Base-by-base conservation (phyloP, 257 asterid genomes). In the Solanum sitiens region DNA sequence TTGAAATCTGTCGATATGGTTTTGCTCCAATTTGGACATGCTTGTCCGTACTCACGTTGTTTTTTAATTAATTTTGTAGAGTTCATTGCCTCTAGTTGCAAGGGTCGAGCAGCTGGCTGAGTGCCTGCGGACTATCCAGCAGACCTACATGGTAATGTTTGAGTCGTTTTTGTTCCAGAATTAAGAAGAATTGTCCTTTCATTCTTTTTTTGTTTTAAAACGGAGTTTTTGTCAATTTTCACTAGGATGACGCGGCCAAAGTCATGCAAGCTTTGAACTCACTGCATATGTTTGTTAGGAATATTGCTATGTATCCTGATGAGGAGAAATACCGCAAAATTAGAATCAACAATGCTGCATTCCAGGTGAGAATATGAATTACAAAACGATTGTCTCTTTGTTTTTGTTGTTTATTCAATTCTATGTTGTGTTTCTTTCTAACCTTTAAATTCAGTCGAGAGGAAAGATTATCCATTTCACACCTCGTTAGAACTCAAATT, bases 301-400 rank as follows among this genome's bases (percentile, higher is more conserved):
- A 97, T 84, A 98, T 94, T 7, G 96, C 98, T 13, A 93, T 94
- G n/a, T 93, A 94, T 92, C 99, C 98, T 3, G 89, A 91, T 16
- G 98, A 94, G 92, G 99, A 97, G 93, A 97, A 94, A 87, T 96
- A 89, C 87, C 98, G 99, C 71, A 97, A 94, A 94, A 97, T 97
- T 70, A 93, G 98, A 92, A 91, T 96, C 88, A 92, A 89, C 86
- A 96, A 96, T 93, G 91, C 98, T 86, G 88, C 87, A 83, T 92
- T 97, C 90, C 99, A 97, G 98, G 99, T 97, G 74, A 90, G 88
- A 59, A 82, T 82, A 9, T 82, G 86, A 79, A 50, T 50, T 45
- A 50, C 56, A 45, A 30, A 47, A 53, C 10, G 11, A 45, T 18
- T 79, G 65, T 79, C 65, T 40, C n/a, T 79, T 27, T 79, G 25